phyloP scores from a whole-genome alignment of 208 protist genomes.

The Leishmania lainsoni region DNA sequence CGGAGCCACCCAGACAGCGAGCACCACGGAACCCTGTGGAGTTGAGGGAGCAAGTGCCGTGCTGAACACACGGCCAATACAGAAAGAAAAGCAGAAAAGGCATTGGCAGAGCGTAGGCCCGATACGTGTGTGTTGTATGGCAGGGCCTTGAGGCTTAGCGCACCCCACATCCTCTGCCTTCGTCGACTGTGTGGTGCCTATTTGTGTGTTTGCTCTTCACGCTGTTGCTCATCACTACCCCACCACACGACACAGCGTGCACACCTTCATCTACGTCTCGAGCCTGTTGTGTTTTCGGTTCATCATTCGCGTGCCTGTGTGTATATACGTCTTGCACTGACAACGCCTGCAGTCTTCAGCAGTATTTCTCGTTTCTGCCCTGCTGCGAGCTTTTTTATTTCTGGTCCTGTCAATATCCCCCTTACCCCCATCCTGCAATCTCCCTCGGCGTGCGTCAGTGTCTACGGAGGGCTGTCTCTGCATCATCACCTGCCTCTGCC shows the following conservation, averaged over 20 bases:
- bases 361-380: neutral
- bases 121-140: neutral
- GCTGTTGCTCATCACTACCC: neutral
- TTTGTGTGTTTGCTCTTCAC: neutral
- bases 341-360: neutral
- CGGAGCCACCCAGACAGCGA: neutral
- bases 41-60: neutral
- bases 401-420: neutral
- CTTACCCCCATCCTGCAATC: neutral
- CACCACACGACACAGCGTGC: neutral
- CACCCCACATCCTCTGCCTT: neutral
- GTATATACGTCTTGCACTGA: neutral
- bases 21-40: neutral
- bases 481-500: neutral
- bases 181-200: neutral
- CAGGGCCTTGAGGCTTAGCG: neutral
- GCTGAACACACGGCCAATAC: neutral
- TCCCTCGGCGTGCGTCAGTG: neutral
- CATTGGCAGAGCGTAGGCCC: neutral
- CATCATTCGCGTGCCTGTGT: neutral
- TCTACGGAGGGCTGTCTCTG: neutral
- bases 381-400: neutral
- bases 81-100: neutral
- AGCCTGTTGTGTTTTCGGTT: neutral
- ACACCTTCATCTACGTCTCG: neutral